Conservation (phyloP, 2,329 filamentous ascomycete species). For the Cladophialophora exuberans region DNA sequence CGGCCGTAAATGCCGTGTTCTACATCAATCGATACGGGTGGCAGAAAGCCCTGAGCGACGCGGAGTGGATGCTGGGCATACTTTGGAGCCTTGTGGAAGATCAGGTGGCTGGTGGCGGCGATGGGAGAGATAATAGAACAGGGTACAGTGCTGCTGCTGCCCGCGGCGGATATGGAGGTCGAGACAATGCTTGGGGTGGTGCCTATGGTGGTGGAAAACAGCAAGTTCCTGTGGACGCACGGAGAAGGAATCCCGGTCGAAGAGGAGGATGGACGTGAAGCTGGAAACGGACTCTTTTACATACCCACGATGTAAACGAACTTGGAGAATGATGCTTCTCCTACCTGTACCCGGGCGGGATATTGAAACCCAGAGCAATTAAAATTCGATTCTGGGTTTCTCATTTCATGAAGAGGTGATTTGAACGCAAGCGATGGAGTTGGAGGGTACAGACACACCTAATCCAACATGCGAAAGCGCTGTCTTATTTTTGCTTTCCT, state of each 20-base stretch:
- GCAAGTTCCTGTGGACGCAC: conserved; percentile 21
- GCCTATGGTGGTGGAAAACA: conserved; percentile 19
- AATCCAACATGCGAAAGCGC: too few species aligned
- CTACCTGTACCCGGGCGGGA: too few species aligned
- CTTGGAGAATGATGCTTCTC: too few species aligned
- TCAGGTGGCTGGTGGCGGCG: conserved; percentile 6
- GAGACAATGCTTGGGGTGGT: conserved; percentile 4
- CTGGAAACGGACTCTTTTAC: too few species aligned
- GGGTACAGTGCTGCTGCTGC: conserved; percentile 3
- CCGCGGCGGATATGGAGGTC: neutral
- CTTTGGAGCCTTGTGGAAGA: conserved; percentile 28
- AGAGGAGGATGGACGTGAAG: conserved; percentile 21
- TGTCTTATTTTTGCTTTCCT: too few species aligned
- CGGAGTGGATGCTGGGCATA: conserved; percentile 26
- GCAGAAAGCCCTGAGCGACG: conserved; percentile 27
- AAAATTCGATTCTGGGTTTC: too few species aligned
- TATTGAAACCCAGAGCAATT: too few species aligned
- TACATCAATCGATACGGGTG: conserved; percentile 30
- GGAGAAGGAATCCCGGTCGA: conserved; percentile 11
- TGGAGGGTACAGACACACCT: too few species aligned
- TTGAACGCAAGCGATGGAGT: too few species aligned
- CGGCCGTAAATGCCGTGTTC: conserved; percentile 23
- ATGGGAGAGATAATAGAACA: conserved; percentile 10
- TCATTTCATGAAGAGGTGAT: too few species aligned
- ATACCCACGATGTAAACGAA: too few species aligned